Percentiles rank a stretch among this genome's conserved stretches.
Conservation (phyloP, 331 rosid genomes). For the Quercus tomentella region DNA sequence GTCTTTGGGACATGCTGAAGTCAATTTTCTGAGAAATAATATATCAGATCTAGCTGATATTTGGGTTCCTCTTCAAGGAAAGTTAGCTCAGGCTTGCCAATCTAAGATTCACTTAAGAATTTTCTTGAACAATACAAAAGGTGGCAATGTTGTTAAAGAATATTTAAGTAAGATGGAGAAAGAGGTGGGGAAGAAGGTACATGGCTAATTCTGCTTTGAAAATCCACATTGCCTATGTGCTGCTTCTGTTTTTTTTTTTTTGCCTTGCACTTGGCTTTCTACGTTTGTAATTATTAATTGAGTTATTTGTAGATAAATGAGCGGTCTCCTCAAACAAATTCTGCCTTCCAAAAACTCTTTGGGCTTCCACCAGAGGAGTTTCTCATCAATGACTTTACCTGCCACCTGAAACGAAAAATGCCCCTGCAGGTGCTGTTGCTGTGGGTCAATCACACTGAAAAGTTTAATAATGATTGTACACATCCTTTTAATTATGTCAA, state of each 20-base stretch:
- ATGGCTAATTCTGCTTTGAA: not conserved
- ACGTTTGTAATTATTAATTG: constrained; percentile 15
- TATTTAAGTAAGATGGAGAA: constrained; percentile 94
- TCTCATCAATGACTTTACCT: constrained; percentile 93
- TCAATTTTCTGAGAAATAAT: constrained; percentile 79
- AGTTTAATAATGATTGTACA: not conserved
- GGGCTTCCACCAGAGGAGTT: constrained; percentile 95
- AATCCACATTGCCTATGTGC: constrained; percentile 20
- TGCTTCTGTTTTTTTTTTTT: not conserved
- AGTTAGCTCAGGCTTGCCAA: constrained; percentile 73
- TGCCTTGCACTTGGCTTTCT: constrained; percentile 9
- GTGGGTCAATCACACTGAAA: constrained; percentile 12
- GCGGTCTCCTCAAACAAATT: constrained; percentile 98
- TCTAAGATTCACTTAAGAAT: constrained; percentile 83
- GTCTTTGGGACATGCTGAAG: constrained; percentile 71
- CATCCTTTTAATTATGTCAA: not conserved
- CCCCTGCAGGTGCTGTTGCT: constrained; percentile 71
- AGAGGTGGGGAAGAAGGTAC: constrained; percentile 97
- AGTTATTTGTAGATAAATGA: constrained; percentile 54
- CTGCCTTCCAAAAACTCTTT: constrained; percentile 89
- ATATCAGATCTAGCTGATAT: constrained; percentile 86
- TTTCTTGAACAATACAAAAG: constrained; percentile 85
- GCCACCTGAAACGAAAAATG: constrained; percentile 95
- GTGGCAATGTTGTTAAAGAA: constrained; percentile 64
- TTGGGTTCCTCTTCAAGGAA: constrained; percentile 89